Percentiles rank a stretch among this genome's conserved stretches.
These are phyloP conservation scores for Carex arenaria DNA, from an alignment of 202 grass and related monocot genomes.

Conservation along the genomic window DNA sequence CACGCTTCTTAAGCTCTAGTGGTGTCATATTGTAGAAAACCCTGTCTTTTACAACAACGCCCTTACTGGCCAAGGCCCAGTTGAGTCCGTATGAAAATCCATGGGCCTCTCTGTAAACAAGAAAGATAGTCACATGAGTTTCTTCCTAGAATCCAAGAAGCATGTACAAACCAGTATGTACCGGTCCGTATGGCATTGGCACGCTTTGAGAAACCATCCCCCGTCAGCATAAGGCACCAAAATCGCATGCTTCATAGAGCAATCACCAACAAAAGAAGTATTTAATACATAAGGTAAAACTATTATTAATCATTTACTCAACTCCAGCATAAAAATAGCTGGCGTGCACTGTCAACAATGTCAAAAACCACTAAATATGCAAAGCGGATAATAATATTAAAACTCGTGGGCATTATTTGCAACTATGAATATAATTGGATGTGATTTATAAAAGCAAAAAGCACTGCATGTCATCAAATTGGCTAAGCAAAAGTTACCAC, in stretches of 20 bases:
- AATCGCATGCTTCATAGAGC: conserved; percentile 45
- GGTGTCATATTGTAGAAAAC: conserved; percentile 63
- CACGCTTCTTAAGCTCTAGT: conserved; percentile 60
- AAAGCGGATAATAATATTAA: not conserved
- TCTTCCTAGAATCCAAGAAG: not conserved
- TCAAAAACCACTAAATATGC: not conserved
- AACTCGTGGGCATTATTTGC: not conserved
- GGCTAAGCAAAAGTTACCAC: not conserved
- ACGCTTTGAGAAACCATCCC: conserved; percentile 19
- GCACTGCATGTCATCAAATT: not conserved
- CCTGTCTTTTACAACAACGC: conserved; percentile 65
- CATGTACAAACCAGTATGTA: not conserved
- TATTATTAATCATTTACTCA: not conserved
- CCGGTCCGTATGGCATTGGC: conserved; percentile 8
- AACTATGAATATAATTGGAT: not conserved
- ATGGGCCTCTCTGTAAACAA: conserved; percentile 43
- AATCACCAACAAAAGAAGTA: not conserved
- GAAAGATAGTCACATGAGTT: not conserved
- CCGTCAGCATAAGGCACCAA: conserved; percentile 23
- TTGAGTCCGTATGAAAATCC: conserved; percentile 62
- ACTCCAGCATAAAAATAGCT: not conserved
- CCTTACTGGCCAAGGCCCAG: conserved; percentile 62
- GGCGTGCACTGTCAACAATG: not conserved
- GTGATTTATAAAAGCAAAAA: not conserved
- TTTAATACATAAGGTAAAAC: not conserved